Percentiles rank a stretch among this genome's conserved stretches.
phyloP scores from a whole-genome alignment of 2,329 filamentous ascomycete species.

The Arthrobotrys musiformis region DNA sequence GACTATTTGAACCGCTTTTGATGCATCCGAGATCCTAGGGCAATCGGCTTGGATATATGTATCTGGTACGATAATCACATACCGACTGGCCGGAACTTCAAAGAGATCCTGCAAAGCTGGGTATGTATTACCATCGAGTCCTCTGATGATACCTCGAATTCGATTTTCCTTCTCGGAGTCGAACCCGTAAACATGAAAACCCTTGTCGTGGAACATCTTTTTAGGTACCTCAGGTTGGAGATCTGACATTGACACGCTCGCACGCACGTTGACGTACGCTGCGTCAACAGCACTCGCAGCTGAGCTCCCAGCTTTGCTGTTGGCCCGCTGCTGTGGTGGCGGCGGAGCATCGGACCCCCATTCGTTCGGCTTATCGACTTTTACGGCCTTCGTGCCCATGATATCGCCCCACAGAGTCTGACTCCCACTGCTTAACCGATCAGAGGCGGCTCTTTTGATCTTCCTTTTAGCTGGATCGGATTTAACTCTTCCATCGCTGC shows the following conservation, averaged over 20 bases:
- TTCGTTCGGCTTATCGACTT: conserved; percentile 57
- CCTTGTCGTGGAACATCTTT: conserved; percentile 64
- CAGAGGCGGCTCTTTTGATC: conserved; percentile 85
- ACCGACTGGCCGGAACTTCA: conserved; percentile 45
- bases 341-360: conserved; percentile 58
- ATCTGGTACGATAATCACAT: conserved; percentile 64
- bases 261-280: conserved; percentile 55
- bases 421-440: conserved; percentile 81
- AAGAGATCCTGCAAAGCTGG: conserved; percentile 56
- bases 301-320: conserved; percentile 56
- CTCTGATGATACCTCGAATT: conserved; percentile 59
- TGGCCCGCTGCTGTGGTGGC: conserved; percentile 5
- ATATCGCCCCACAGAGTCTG: conserved; percentile 93
- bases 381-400: conserved; percentile 66
- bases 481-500: conserved; percentile 37
- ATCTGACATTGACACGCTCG: conserved; percentile 47
- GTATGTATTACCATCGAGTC: conserved; percentile 61
- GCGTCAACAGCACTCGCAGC: conserved; percentile 59
- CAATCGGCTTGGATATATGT: conserved; percentile 59
- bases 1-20: conserved; percentile 67
- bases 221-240: conserved; percentile 34
- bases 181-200: conserved; percentile 65
- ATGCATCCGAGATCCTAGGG: conserved; percentile 59
- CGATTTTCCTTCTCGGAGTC: conserved; percentile 62
- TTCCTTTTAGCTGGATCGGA: conserved; percentile 74